Evolutionary conservation across 192 early-diverging fungal species (phyloP), one percentile per base, ranked within the genome.

Genomic region (Lobosporangium transversale): DNA sequence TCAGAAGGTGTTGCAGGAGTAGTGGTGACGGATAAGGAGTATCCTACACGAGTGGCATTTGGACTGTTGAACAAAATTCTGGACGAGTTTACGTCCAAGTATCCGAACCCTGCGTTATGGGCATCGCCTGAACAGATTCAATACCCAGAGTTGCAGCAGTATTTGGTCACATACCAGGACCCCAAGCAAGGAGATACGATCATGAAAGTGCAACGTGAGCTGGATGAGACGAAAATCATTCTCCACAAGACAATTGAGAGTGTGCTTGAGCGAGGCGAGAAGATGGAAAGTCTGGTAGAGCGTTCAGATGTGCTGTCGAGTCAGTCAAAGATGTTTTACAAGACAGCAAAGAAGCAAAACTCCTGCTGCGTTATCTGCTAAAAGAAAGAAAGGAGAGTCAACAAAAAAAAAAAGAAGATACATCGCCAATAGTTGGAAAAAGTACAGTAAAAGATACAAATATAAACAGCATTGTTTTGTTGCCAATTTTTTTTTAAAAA

Each of bases 281-380:
- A 93, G 79, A 88, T 98, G 56, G 94, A 97, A 47, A 86, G 86
- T 61, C 83, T 98, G 33, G 93, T 98, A 3, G 88, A 92, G 50
- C 81, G 89, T 62, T 92, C 90, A 11, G 93, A 94, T 62, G 82
- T 89, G 11, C 85, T 99, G 60, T 97, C 95, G 29, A 86, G 79
- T n/a, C 92, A 95, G 80, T 92, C 91, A 31, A 97, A 97, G 84
- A 87, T 92, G 84, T 99, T 99, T 68, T 98, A 97, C 83, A 98
- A 97, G 85, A 92, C 94, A 2, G 96, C 97, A 4, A 96, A 95
- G 82, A 92, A 93, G 83, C 71, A 75, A 55, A 92, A 92, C 63
- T 76, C 90, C 10, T 91, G 91, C 82, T 92, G 91, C 70, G 81
- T 89, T 61, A 85, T 86, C 45, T 81, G 76, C 63, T 86, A 83